These are phyloP conservation scores for Leccinum rimulosum DNA, from an alignment of 768 basidiomycete species.

Conservation along the genomic window DNA sequence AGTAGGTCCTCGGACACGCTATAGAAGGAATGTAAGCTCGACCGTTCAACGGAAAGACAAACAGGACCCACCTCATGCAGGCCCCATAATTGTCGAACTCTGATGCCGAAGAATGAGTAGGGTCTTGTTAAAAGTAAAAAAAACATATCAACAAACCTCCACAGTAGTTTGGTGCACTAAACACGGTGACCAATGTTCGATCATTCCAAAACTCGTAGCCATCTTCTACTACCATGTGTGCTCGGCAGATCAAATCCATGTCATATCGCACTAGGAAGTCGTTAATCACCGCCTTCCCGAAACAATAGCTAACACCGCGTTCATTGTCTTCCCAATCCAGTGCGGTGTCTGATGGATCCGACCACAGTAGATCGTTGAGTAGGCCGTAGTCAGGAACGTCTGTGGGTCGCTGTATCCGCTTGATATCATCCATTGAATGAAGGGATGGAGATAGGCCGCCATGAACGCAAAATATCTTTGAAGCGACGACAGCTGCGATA, in stretches of 20 bases:
- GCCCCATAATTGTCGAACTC: conserved; percentile 96
- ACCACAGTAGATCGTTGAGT: conserved; percentile 96
- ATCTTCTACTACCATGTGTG: conserved; percentile 99
- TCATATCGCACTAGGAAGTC: conserved; percentile 93
- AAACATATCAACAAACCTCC: conserved; percentile 64
- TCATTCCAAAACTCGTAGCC: conserved; percentile 99
- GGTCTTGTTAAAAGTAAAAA: not conserved
- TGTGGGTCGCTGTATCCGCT: conserved; percentile 94
- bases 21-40: conserved; percentile 16
- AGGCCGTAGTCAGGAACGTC: conserved; percentile 99
- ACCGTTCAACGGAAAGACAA: not conserved
- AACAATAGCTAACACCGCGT: conserved; percentile 97
- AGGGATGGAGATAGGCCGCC: conserved; percentile 92
- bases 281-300: conserved; percentile 96
- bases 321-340: conserved; percentile 99
- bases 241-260: conserved; percentile 99
- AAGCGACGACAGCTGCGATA: conserved; percentile 97
- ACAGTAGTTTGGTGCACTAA: conserved; percentile 96
- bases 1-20: conserved; percentile 96
- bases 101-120: conserved; percentile 33
- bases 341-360: conserved; percentile 96
- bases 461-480: conserved; percentile 99
- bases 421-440: conserved; percentile 97
- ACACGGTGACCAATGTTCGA: conserved; percentile 95
- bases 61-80: conserved; percentile 74